Conservation (phyloP, 202 grass and related monocot genomes). For the Panicum hallii region DNA sequence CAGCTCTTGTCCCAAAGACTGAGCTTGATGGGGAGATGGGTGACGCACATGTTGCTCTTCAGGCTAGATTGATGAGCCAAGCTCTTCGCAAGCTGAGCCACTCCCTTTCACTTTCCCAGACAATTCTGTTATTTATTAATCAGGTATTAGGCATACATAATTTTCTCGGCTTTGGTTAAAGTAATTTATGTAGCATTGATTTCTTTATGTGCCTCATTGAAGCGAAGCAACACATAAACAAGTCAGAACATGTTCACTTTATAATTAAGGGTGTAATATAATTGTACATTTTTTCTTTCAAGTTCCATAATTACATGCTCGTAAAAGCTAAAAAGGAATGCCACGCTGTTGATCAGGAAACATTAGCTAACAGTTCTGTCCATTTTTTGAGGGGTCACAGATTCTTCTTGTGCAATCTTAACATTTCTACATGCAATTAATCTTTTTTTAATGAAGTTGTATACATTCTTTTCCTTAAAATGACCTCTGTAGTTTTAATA, state of each 20-base stretch:
- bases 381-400: not conserved
- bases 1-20: conserved; percentile 91
- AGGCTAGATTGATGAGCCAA: conserved; percentile 98
- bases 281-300: not conserved
- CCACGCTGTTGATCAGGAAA: conserved; percentile 4
- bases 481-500: not conserved
- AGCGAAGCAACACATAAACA: not conserved
- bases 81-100: conserved; percentile 99
- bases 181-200: not conserved
- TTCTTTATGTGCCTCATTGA: conserved; percentile 19
- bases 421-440: conserved; percentile 2
- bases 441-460: not conserved
- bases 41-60: conserved; percentile 92
- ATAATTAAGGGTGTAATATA: conserved; percentile 7
- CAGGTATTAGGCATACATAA: conserved; percentile 57
- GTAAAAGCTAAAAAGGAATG: conserved; percentile 29
- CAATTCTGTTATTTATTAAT: conserved; percentile 94
- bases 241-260: not conserved
- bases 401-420: not conserved
- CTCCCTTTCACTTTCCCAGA: conserved; percentile 88
- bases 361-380: not conserved
- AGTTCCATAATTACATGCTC: not conserved
- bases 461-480: not conserved
- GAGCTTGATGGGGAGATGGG: conserved; percentile 99
- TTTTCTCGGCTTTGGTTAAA: not conserved